Conservation (phyloP, 75 land plant species). For the Cryptomeria japonica region DNA sequence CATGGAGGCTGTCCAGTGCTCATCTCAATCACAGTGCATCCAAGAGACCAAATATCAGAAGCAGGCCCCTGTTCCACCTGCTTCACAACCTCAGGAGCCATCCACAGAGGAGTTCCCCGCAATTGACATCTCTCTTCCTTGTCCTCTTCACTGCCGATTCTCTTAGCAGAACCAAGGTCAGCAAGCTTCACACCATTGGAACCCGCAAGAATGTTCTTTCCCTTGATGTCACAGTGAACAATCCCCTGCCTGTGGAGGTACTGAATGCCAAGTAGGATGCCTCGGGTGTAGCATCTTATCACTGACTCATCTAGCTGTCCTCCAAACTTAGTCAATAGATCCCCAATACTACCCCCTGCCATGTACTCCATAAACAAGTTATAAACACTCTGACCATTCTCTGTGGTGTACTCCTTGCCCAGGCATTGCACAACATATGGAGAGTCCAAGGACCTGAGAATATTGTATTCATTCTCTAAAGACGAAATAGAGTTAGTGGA, state of each 20-base stretch:
- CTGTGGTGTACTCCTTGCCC: constrained; percentile 43
- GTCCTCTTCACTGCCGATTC: not conserved
- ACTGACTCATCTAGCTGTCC: constrained; percentile 25
- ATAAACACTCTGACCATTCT: not conserved
- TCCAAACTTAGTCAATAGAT: not conserved
- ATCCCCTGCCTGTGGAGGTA: constrained; percentile 48
- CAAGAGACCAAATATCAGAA: constrained; percentile 65
- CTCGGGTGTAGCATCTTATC: constrained; percentile 29
- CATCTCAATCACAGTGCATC: constrained; percentile 67
- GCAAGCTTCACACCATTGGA: constrained; percentile 57
- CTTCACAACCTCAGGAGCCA: constrained; percentile 41
- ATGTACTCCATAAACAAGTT: constrained; percentile 70
- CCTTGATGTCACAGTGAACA: constrained; percentile 75
- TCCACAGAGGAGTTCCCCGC: constrained; percentile 35
- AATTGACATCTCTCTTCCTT: not conserved
- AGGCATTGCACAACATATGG: constrained; percentile 49
- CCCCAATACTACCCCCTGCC: constrained; percentile 52
- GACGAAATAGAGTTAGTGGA: not conserved
- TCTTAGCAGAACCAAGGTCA: constrained; percentile 78
- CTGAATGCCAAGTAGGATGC: constrained; percentile 37
- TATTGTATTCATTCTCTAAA: constrained; percentile 38
- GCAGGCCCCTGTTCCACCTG: constrained; percentile 32
- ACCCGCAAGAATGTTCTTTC: constrained; percentile 61
- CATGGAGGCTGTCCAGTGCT: constrained; percentile 49
- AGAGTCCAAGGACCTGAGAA: constrained; percentile 29